Evolutionary conservation across 1,284 basidiomycete species (phyloP).

Genomic region (Athelia psychrophila): DNA sequence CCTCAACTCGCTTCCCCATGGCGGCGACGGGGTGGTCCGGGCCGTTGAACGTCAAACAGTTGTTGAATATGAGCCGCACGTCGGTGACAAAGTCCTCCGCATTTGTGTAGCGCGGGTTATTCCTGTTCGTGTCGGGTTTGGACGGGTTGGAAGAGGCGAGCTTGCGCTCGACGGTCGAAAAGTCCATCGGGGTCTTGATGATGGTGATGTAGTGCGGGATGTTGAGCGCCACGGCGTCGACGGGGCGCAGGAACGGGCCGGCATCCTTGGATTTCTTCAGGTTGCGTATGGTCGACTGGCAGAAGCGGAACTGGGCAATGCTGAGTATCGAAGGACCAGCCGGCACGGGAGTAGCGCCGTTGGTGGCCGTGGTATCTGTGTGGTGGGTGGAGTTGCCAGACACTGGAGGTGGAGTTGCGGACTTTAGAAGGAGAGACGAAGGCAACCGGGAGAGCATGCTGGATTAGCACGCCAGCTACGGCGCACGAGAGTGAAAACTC

Average conservation of each 20-base stretch:
- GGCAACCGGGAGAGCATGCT: slow-evolving; percentile 6
- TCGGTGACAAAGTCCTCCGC: slow-evolving; percentile 82
- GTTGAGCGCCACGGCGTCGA: slow-evolving; percentile 86
- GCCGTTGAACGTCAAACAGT: slow-evolving; percentile 93
- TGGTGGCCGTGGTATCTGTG: slow-evolving; percentile 11
- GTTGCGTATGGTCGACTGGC: slow-evolving; percentile 74
- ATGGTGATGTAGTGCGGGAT: slow-evolving; percentile 91
- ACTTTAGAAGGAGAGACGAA: slow-evolving; percentile 45
- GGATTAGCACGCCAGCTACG: slow-evolving; percentile 36
- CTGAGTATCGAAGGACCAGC: slow-evolving; percentile 39
- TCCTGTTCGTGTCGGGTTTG: slow-evolving; percentile 67
- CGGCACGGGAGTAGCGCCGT: slow-evolving; percentile 3
- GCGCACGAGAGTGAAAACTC: slow-evolving; percentile 42
- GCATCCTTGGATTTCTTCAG: slow-evolving; percentile 90
- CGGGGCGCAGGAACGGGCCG: slow-evolving; percentile 80
- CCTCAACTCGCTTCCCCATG: slow-evolving; percentile 82
- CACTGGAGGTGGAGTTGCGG: slow-evolving; percentile 65
- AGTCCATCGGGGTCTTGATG: slow-evolving; percentile 93
- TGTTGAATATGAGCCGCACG: slow-evolving; percentile 85
- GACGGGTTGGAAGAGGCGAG: slow-evolving; percentile 73
- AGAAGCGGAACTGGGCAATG: slow-evolving; percentile 77
- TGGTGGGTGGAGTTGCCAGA: slow-evolving; percentile 29
- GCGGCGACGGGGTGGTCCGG: slow-evolving; percentile 78
- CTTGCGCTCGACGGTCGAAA: slow-evolving; percentile 92
- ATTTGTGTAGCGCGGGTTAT: slow-evolving; percentile 70